phyloP scores from a whole-genome alignment of 768 basidiomycete species.

The Pleurotus cornucopiae region DNA sequence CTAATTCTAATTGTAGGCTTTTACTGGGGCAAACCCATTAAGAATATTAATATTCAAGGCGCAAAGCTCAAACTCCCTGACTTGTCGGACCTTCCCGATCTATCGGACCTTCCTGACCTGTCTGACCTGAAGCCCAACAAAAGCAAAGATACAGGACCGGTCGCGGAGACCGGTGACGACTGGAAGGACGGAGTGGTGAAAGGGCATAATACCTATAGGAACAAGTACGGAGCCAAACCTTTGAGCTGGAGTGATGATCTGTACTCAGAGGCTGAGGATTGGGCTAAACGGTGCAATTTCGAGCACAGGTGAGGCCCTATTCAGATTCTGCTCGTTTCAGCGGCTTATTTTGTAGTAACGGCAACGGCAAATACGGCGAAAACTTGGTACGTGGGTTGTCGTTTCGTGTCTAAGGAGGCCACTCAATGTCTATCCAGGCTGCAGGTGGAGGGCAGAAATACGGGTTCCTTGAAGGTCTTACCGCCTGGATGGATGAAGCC shows the following conservation, averaged over 20 bases:
- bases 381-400: background rate
- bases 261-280: background rate
- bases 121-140: background rate
- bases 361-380: background rate
- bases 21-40: too few species aligned
- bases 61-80: background rate
- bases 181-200: slow-evolving; percentile 1
- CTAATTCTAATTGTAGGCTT: background rate
- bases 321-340: background rate
- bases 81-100: background rate
- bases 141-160: background rate
- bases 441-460: background rate
- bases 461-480: slow-evolving; percentile 1
- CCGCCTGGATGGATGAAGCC: slow-evolving; percentile 6
- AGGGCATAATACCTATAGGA: slow-evolving; percentile 2
- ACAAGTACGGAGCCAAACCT: slow-evolving; percentile 1
- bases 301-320: background rate
- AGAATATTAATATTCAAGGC: too few species aligned
- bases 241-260: slow-evolving; percentile 5
- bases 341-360: background rate
- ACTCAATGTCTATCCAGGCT: background rate
- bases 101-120: background rate
- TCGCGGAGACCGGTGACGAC: background rate
- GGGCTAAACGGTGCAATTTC: slow-evolving; percentile 6
- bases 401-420: background rate